Base-by-base conservation (phyloP, 2,329 filamentous ascomycete species). In the Fusarium lateritium region DNA sequence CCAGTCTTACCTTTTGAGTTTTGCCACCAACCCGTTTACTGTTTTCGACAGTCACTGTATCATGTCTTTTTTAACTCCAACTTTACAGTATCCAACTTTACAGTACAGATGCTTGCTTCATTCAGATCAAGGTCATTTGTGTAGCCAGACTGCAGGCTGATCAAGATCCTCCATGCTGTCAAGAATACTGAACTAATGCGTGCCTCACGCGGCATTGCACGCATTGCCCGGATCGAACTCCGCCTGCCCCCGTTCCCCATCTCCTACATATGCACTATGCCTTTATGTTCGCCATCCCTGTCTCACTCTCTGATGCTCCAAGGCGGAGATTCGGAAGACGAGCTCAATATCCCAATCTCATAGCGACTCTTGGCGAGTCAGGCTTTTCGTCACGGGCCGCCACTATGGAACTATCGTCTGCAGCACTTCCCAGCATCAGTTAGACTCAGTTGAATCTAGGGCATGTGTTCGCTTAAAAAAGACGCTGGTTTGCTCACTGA, bases 351-450 rank as follows among this genome's bases (percentile, higher is more conserved):
- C 39, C 31, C 21, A 22, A 59, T 55, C 45, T 60, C 49, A 40
- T 34, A 43, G 36, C 24, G 39, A 45, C 28, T 17, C 65, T 58
- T 57, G 43, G 53, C 56, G 39, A 50, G 45, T 45, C 60, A 61
- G 56, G 45, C 44, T 61, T 69, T 49, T 57, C 45, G 63, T 71
- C 52, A 67, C 52, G 62, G 34, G 54, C 45, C 61, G 65, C 63
- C 53, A 67, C 65, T 52, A 59, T 51, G 52, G 38, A 54, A 58
- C 63, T 60, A 68, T 59, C 28, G 31, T 54, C 58, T 71, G 62
- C 65, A 69, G 56, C 47, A 49, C 38, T 52, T 67, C 56, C 61
- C 60, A 65, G 49, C 61, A 74, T 62, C 46, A 61, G 57, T 67
- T 74, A 66, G 65, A 40, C 59, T 63, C 47, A 22, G 31, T 51